Evolutionary conservation across 495 filamentous ascomycete genomes (phyloP), one percentile per base, ranked within the genome.

Genomic region (Trichoderma gamsii): DNA sequence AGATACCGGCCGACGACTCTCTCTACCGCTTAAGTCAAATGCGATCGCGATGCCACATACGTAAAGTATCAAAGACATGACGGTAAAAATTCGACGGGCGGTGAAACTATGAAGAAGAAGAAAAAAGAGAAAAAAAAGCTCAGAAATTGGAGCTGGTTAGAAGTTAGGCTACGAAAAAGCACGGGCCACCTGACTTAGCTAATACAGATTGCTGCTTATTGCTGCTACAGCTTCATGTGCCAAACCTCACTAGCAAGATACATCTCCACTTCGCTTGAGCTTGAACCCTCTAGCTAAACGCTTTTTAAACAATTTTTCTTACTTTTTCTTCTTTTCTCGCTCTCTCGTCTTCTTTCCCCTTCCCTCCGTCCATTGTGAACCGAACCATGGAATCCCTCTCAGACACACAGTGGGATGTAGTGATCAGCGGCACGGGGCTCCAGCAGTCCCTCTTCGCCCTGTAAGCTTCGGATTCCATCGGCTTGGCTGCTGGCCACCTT

Each of bases 371-470:
- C 32, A 27, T 35, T 25, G 4, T 23, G 7, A 11, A 41, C 8
- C 63, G 16, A 13, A 70, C 71, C 66, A 97, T 96, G 92, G 92
- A 96, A 72, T 87, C 89, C 63, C 82, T 97, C 67, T 79, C 87
- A 75, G 88, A 89, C 65, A 92, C 91, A 41, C 79, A 83, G 63
- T 99, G 96, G 96, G 95, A 99, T 81, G 88, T 96, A 72, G 82
- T 95, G 68, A 92, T 99, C 70, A 85, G 87, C 70, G 96, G 96
- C 70, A 99, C 95, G 65, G 95, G 92, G 64, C 76, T 98, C 70
- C 84, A 88, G 71, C 91, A 97, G 77, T 97, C 93, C 59, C 88
- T 99, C 66, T 86, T 99, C 71, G 94, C 95, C 70, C 82, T 97
- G 95, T 99, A 86, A 83, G 90, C 81, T 78, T 65, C 64, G 56